Conservation (phyloP, 441 rosid genomes). For the Caryocar brasiliense region DNA sequence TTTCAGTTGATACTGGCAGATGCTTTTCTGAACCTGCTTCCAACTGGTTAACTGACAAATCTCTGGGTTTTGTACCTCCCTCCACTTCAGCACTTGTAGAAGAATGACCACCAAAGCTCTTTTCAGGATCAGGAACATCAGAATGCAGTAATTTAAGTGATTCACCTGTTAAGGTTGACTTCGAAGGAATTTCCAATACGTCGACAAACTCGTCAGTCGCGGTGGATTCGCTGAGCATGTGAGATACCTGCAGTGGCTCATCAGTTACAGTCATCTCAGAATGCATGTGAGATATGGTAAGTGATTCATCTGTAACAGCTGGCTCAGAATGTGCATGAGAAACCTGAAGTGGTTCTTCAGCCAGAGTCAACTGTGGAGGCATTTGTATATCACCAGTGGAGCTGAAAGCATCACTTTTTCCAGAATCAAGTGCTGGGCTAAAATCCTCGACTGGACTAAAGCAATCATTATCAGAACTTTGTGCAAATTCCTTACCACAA, state of each 20-base stretch:
- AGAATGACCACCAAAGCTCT: slow-evolving; percentile 36
- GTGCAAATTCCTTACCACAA: slow-evolving; percentile 37
- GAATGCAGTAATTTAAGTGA: slow-evolving; percentile 20
- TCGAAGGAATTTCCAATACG: slow-evolving; percentile 12
- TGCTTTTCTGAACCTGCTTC: slow-evolving; percentile 37
- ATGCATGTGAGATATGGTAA: slow-evolving; percentile 23
- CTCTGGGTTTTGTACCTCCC: slow-evolving; percentile 30
- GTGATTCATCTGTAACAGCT: slow-evolving; percentile 24
- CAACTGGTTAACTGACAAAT: slow-evolving; percentile 39
- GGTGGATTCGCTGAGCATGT: slow-evolving; percentile 4
- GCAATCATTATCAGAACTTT: slow-evolving; percentile 54
- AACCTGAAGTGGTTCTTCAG: slow-evolving; percentile 7
- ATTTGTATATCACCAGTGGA: slow-evolving; percentile 52
- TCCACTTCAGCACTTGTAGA: slow-evolving; percentile 37
- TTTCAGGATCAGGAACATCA: slow-evolving; percentile 26
- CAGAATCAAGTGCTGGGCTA: slow-evolving; percentile 50
- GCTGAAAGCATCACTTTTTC: slow-evolving; percentile 67
- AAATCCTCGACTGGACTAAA: slow-evolving; percentile 65
- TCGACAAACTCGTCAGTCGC: neutral
- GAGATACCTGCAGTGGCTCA: slow-evolving; percentile 8
- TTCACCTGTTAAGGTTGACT: slow-evolving; percentile 27
- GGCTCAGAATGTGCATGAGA: slow-evolving; percentile 40
- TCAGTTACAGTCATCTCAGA: slow-evolving; percentile 6
- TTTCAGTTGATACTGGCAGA: slow-evolving; percentile 30
- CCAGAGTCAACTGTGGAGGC: slow-evolving; percentile 28